phyloP scores from a whole-genome alignment of 2,329 filamentous ascomycete species.

The Beauveria varroae region DNA sequence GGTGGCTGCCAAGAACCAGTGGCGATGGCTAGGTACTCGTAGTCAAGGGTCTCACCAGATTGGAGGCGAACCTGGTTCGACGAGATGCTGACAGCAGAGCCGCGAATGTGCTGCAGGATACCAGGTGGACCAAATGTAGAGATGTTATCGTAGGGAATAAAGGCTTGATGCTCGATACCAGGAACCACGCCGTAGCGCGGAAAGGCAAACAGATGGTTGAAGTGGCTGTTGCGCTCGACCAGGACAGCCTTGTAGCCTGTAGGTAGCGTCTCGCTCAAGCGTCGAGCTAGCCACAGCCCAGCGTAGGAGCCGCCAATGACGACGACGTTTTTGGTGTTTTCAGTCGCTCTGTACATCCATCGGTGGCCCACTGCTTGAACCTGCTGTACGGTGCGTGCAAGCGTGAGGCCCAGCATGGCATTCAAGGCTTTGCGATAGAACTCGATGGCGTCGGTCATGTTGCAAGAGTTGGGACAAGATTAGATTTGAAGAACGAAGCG shows the following conservation, averaged over 20 bases:
- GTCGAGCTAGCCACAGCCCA: conserved; percentile 13
- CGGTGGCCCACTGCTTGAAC: background rate
- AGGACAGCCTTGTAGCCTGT: conserved; percentile 28
- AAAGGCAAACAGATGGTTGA: conserved; percentile 42
- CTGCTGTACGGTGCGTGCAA: background rate
- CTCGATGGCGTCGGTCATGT: background rate
- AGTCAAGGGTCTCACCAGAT: conserved; percentile 6
- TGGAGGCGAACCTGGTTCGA: background rate
- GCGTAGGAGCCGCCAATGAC: conserved; percentile 22
- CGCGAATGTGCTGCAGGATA: conserved; percentile 1
- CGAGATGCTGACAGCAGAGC: background rate
- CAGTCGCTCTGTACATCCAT: conserved; percentile 14
- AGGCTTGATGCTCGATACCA: conserved; percentile 37
- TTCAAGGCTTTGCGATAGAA: background rate
- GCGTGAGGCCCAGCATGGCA: background rate
- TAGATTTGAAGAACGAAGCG: background rate
- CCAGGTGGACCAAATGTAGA: conserved; percentile 16
- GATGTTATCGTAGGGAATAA: conserved; percentile 36
- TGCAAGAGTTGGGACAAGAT: background rate
- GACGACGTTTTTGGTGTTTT: conserved; percentile 18
- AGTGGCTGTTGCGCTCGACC: conserved; percentile 44
- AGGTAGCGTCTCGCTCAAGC: background rate
- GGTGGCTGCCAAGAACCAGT: conserved; percentile 19
- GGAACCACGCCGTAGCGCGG: conserved; percentile 38
- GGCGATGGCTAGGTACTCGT: conserved; percentile 18